A percentile compares a stretch with the other conserved stretches of the same genome.
Evolutionary conservation across 192 early-diverging fungal species (phyloP).

Genomic region (Rhizophagus sp.): DNA sequence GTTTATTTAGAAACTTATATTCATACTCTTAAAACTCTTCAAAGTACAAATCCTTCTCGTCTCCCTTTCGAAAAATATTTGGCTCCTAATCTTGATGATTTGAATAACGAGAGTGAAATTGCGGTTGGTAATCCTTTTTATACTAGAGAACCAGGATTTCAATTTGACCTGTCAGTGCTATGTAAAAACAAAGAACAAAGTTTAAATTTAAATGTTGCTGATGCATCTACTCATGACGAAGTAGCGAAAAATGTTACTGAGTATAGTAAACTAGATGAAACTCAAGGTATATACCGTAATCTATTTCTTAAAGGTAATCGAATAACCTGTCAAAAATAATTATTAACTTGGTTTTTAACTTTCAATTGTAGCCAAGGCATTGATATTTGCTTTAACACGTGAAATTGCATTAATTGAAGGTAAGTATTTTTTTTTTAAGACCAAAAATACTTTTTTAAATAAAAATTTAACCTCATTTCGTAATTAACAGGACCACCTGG

Average conservation of each 20-base stretch:
- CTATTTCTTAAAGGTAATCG: no score
- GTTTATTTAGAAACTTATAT: constrained; percentile 41
- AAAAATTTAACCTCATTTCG: no score
- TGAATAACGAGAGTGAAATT: background rate
- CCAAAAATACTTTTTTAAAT: no score
- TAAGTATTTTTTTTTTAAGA: background rate
- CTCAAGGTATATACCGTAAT: constrained; percentile 36
- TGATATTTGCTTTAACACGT: constrained; percentile 48
- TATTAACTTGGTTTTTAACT: background rate
- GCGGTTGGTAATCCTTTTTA: constrained; percentile 39
- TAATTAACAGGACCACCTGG: constrained; percentile 46
- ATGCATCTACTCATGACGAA: background rate
- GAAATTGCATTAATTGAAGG: constrained; percentile 61
- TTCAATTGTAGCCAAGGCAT: constrained; percentile 34
- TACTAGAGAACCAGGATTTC: constrained; percentile 36
- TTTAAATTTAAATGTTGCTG: constrained; percentile 24
- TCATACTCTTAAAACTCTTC: constrained; percentile 40
- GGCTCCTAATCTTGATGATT: constrained; percentile 13
- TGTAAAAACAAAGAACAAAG: background rate
- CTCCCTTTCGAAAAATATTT: constrained; percentile 46
- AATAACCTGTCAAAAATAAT: no score
- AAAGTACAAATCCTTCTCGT: constrained; percentile 32
- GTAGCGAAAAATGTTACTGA: constrained; percentile 10
- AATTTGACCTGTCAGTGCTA: constrained; percentile 35
- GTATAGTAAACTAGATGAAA: constrained; percentile 45